Evolutionary conservation across 495 filamentous ascomycete genomes (phyloP), one percentile per base, ranked within the genome.

Genomic region (Penicillium pancosmium): DNA sequence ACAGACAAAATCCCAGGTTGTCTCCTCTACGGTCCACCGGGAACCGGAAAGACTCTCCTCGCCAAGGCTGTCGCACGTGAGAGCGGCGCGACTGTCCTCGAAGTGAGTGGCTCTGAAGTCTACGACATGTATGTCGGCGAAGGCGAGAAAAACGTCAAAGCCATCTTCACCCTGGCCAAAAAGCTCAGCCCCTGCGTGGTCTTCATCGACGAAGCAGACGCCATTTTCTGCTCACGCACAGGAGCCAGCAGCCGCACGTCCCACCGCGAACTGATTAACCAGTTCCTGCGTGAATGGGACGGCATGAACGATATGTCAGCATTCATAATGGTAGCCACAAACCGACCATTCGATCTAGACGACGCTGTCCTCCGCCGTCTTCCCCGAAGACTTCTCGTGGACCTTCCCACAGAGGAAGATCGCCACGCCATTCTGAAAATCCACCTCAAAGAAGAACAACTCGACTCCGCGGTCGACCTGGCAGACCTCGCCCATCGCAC

Each of bases 241-340:
- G 78, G 78, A 46, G 70, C 73, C 16, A 78, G 79, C 52, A 78
- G 79, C 23, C 83, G 85, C 56, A 84, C 82, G 12, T 85, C 79
- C 9, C 90, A 94, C 67, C 85, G 94, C 46, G 94, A 98, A 74
- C 87, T 94, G 47, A 95, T 98, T 75, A 98, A 97, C 61, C 93
- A 98, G 70, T 98, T 98, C 70, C 77, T 98, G 36, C 85, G 91
- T n/a, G 94, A 98, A 71, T 98, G 94, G 94, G 94, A 97, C 64
- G 94, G 95, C 15, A 88, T 98, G 83, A 88, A 86, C 41, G 87
- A 91, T 60, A 80, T 86, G 48, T 88, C 88, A 7, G 91, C 93
- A 2, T 98, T 98, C 73, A 95, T 98, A 70, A 97, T 98, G 95
- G 92, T 98, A 0, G 94, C 94, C n/a, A 97, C 92, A 12, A 98